A percentile compares a stretch with the other conserved stretches of the same genome.
These are phyloP conservation scores for Cutaneotrichosporon spelunceum DNA, from an alignment of 1,284 basidiomycete species.

Conservation along the genomic window DNA sequence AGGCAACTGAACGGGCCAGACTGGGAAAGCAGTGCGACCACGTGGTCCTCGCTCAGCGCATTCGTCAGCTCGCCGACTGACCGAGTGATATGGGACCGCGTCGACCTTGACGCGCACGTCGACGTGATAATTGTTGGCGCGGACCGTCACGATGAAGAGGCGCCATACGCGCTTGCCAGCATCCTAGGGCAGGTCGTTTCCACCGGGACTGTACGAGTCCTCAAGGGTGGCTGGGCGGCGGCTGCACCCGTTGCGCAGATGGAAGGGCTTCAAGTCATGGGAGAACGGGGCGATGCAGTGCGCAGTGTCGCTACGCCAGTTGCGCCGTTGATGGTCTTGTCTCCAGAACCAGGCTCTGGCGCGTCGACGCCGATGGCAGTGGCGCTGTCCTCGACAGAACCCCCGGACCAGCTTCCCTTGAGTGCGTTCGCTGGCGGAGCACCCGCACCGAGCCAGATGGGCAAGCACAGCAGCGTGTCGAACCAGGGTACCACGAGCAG, in stretches of 20 bases:
- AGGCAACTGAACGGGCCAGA: slow-evolving; percentile 52
- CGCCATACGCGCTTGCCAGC: slow-evolving; percentile 23
- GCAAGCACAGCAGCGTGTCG: slow-evolving; percentile 17
- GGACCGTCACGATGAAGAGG: slow-evolving; percentile 31
- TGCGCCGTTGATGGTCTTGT: background rate
- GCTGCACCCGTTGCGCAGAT: slow-evolving; percentile 16
- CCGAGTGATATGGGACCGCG: slow-evolving; percentile 62
- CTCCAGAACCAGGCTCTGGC: background rate
- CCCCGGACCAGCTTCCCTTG: background rate
- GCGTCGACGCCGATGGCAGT: slow-evolving; percentile 6
- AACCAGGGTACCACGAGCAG: slow-evolving; percentile 25
- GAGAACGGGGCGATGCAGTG: slow-evolving; percentile 13
- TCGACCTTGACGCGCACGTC: slow-evolving; percentile 51
- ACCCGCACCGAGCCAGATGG: slow-evolving; percentile 9
- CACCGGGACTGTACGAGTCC: slow-evolving; percentile 26
- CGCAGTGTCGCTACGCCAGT: background rate
- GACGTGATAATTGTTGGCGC: slow-evolving; percentile 35
- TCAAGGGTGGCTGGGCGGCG: slow-evolving; percentile 40
- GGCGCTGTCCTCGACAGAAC: background rate
- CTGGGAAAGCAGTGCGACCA: background rate
- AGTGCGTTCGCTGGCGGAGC: slow-evolving; percentile 7
- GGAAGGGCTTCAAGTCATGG: slow-evolving; percentile 9
- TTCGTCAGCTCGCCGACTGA: slow-evolving; percentile 73
- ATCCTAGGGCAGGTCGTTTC: slow-evolving; percentile 29
- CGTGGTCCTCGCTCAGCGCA: slow-evolving; percentile 64